These are phyloP conservation scores for Acanthamoeba rhysodes DNA, from an alignment of 208 protist species.

Conservation along the genomic window DNA sequence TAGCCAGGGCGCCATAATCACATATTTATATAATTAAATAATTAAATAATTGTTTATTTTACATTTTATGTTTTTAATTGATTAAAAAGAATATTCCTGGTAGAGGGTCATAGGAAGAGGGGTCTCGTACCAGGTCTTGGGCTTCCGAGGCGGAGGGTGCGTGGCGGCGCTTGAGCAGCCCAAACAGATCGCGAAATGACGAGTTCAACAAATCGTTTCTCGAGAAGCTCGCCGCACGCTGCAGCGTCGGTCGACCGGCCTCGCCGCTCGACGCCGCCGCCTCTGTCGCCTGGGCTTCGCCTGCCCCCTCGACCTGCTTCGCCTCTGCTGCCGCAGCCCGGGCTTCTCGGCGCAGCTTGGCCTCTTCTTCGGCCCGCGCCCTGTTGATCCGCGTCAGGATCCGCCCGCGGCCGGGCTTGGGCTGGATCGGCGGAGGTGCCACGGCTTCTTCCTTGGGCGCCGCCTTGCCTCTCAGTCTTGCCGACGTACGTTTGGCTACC, in stretches of 20 bases:
- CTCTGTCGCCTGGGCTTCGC: not conserved
- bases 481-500: not conserved
- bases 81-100: not conserved
- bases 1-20: not conserved
- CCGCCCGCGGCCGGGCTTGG: not conserved
- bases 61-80: not conserved
- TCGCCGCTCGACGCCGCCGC: not conserved
- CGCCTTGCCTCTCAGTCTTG: not conserved
- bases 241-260: not conserved
- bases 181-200: slow-evolving; percentile 37
- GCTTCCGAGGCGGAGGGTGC: not conserved
- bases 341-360: not conserved
- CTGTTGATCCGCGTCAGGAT: not conserved
- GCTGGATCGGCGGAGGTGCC: not conserved
- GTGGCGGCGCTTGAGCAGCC: not conserved
- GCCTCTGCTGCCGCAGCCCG: not conserved
- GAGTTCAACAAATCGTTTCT: slow-evolving; percentile 33
- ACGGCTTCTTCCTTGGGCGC: not conserved
- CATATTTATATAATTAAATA: no score
- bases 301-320: not conserved
- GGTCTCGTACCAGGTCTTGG: not conserved
- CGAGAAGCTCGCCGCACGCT: slow-evolving; percentile 5
- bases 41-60: no score
- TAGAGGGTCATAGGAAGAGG: not conserved
- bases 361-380: not conserved